Evolutionary conservation across 148 eudicot species (phyloP).

Genomic region (Amaranthus palmeri): DNA sequence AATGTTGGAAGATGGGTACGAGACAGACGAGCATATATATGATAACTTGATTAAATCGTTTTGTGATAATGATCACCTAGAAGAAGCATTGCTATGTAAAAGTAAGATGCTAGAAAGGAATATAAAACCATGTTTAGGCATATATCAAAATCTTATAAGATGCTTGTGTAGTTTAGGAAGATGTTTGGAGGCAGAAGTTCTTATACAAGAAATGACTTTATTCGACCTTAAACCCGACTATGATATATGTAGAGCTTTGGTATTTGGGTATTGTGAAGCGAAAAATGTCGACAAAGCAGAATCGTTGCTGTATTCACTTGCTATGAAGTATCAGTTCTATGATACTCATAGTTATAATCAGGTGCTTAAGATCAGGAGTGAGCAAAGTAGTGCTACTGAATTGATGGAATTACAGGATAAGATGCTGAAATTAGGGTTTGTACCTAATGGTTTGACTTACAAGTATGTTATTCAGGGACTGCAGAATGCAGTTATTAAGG

Average conservation of each 20-base stretch:
- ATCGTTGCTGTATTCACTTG: conserved; percentile 42
- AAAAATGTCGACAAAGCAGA: conserved; percentile 46
- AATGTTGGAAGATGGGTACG: conserved; percentile 49
- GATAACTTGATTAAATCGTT: conserved; percentile 55
- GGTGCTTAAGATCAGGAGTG: conserved; percentile 43
- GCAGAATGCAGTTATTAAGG: conserved; percentile 30
- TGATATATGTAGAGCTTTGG: conserved; percentile 52
- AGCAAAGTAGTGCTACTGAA: conserved; percentile 37
- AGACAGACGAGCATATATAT: conserved; percentile 43
- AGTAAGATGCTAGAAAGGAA: conserved; percentile 40
- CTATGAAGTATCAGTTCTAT: conserved; percentile 43
- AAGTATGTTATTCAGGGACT: conserved; percentile 60
- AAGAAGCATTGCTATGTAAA: conserved; percentile 56
- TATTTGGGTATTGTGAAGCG: conserved; percentile 50
- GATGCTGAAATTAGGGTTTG: conserved; percentile 67
- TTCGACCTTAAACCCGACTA: conserved; percentile 47
- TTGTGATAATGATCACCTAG: conserved; percentile 39
- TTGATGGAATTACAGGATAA: conserved; percentile 66
- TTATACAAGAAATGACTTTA: conserved; percentile 57
- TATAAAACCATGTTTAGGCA: conserved; percentile 37
- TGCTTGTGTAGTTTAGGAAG: conserved; percentile 47
- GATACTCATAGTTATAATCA: conserved; percentile 58
- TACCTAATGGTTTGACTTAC: conserved; percentile 56
- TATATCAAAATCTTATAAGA: conserved; percentile 49
- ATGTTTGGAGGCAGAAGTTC: conserved; percentile 49